A percentile compares a stretch with the other conserved stretches of the same genome.
phyloP scores from a whole-genome alignment of 2,329 filamentous ascomycete genomes.

The Alternaria tenuissima region DNA sequence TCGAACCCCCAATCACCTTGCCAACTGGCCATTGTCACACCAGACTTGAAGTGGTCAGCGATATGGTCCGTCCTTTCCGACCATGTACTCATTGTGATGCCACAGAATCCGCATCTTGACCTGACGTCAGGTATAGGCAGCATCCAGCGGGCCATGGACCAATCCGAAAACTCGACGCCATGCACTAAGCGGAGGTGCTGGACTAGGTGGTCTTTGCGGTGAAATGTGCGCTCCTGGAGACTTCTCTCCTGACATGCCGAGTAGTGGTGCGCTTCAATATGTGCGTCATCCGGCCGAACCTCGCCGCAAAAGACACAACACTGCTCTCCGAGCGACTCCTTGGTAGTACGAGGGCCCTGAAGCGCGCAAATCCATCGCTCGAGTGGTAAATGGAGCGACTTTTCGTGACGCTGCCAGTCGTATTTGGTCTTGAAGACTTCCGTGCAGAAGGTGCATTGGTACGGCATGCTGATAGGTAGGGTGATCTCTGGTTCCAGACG shows the following conservation, averaged over 20 bases:
- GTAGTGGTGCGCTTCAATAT: conserved; percentile 33
- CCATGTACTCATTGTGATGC: conserved; percentile 30
- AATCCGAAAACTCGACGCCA: conserved; percentile 40
- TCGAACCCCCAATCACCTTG: conserved; percentile 40
- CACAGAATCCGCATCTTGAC: conserved; percentile 38
- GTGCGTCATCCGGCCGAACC: conserved; percentile 18
- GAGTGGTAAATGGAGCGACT: conserved; percentile 37
- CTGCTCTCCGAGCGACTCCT: conserved; percentile 21
- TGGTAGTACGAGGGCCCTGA: conserved; percentile 18
- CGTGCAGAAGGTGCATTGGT: conserved; percentile 43
- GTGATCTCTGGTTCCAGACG: conserved; percentile 20
- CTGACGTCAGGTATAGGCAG: conserved; percentile 32
- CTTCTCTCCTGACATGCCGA: conserved; percentile 30
- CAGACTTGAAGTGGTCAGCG: conserved; percentile 37
- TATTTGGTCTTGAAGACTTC: conserved; percentile 43
- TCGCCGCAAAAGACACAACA: conserved; percentile 35
- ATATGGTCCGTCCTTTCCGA: conserved; percentile 35
- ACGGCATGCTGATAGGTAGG: conserved; percentile 24
- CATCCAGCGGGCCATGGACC: conserved; percentile 41
- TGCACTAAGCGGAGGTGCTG: conserved; percentile 41
- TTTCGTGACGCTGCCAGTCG: conserved; percentile 44
- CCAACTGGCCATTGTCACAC: conserved; percentile 37
- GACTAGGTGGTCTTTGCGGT: conserved; percentile 40
- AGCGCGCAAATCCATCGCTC: conserved; percentile 39
- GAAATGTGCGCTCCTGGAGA: conserved; percentile 37